Base-by-base conservation (phyloP, 176 grass and related monocot species). In the Cymbopogon citratus region DNA sequence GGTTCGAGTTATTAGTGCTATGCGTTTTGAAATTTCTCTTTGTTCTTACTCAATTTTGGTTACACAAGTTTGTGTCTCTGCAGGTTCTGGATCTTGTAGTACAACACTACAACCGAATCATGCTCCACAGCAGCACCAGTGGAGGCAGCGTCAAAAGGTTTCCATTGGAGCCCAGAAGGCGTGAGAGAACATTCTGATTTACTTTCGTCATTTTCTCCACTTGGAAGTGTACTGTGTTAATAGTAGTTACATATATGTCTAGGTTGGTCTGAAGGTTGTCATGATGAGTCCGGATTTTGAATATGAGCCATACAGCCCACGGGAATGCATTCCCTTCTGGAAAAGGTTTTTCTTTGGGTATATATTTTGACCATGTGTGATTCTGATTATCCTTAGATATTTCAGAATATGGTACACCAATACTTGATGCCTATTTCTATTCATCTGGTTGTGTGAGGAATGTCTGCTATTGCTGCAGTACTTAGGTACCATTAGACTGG, bases 281-380 rank as follows among this genome's bases (percentile, higher is more conserved):
- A 88, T 95, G 95, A 79, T 76, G 79, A 98, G 90, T 80, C 96
- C 96, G 69, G 92, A 89, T 83, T 91, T 98, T 86, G 82, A 95
- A 26, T 98, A 93, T 74, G 92, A 98, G 65, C 90, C 92, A 14
- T 98, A 98, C 83, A 69, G 57, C 27, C 85, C 64, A 44, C 61
- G 90, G 12, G 92, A 91, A 81, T 83, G 38, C 63, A 98, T 98
- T 89, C 66, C 92, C 48, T 91, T 98, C 76, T 98, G 92, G 96
- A 95, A 86, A 95, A 93, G 90, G 96, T 65, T 0, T 44, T 0
- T 63, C 49, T 61, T 79, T 57, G 4, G 31, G 14, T 68, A 41
- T 27, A 73, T 67, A 24, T 39, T 63, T 82, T 56, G 24, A 71
- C 9, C 3, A 5, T 26, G 2, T 63, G 14, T 12, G 21, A 71